Evolutionary conservation across 1,139 yeast species (phyloP).

Genomic region (Blastobotrys ciferrii): DNA sequence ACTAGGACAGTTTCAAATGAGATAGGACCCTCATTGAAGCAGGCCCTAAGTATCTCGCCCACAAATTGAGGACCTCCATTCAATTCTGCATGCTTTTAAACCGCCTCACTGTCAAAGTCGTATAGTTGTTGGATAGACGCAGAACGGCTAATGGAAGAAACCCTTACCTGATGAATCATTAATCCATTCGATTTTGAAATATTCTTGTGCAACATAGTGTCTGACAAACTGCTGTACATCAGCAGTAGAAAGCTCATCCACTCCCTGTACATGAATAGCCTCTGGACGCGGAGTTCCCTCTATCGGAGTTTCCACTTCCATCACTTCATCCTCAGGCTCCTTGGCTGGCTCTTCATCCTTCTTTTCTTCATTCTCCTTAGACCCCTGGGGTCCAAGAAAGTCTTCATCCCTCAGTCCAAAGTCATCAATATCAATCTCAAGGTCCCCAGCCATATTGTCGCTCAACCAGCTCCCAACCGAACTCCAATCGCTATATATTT

Average conservation of each 20-base stretch:
- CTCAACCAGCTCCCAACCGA: neutral
- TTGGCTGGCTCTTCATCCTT: constrained; percentile 3
- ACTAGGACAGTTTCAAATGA: too few species aligned
- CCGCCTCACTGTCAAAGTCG: too few species aligned
- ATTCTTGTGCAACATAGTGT: constrained; percentile 44
- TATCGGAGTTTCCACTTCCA: constrained; percentile 1
- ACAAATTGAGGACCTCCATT: too few species aligned
- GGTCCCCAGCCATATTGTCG: constrained; percentile 8
- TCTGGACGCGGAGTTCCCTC: constrained; percentile 31
- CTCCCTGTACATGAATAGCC: constrained; percentile 58
- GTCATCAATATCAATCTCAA: constrained; percentile 19
- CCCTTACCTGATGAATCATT: constrained; percentile 52
- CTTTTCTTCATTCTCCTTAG: neutral
- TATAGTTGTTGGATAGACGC: too few species aligned
- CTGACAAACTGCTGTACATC: constrained; percentile 60
- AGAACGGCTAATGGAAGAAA: too few species aligned
- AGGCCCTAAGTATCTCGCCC: too few species aligned
- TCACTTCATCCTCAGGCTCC: constrained; percentile 1
- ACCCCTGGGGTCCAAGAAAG: neutral
- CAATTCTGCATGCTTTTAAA: too few species aligned
- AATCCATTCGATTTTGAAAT: constrained; percentile 64
- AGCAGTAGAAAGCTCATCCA: constrained; percentile 63
- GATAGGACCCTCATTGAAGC: too few species aligned
- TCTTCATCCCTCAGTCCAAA: constrained; percentile 16
- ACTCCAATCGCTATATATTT: too few species aligned